phyloP scores from a whole-genome alignment of 2,329 filamentous ascomycete genomes.

The Neofusicoccum parvum region DNA sequence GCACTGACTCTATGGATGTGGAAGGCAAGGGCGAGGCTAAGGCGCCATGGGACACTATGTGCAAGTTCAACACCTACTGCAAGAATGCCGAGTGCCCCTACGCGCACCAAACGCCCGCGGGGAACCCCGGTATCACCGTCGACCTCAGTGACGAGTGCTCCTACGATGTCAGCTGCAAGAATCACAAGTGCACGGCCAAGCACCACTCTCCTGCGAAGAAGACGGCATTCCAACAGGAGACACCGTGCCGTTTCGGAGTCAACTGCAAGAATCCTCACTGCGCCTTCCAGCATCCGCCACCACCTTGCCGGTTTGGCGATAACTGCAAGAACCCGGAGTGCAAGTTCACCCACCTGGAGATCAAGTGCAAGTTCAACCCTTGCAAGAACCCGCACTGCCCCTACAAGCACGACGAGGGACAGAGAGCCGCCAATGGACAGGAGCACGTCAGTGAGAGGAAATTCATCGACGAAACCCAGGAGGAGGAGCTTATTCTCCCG shows the following conservation, averaged over 20 bases:
- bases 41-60: slow-evolving; percentile 66
- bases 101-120: slow-evolving; percentile 91
- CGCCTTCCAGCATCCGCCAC: slow-evolving; percentile 88
- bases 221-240: slow-evolving; percentile 75
- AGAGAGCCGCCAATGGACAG: slow-evolving; percentile 65
- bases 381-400: slow-evolving; percentile 87
- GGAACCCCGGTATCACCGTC: slow-evolving; percentile 73
- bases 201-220: slow-evolving; percentile 90
- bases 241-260: slow-evolving; percentile 88
- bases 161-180: slow-evolving; percentile 92
- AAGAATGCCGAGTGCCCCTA: slow-evolving; percentile 88
- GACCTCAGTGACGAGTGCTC: slow-evolving; percentile 80
- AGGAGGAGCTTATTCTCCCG: slow-evolving; percentile 74
- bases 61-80: slow-evolving; percentile 88
- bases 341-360: slow-evolving; percentile 86
- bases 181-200: slow-evolving; percentile 86
- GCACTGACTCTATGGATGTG: slow-evolving; percentile 55
- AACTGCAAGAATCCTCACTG: slow-evolving; percentile 83
- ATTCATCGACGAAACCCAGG: slow-evolving; percentile 72
- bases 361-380: slow-evolving; percentile 85
- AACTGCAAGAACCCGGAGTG: slow-evolving; percentile 81
- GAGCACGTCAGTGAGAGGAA: slow-evolving; percentile 84
- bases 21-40: slow-evolving; percentile 59
- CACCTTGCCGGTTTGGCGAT: slow-evolving; percentile 85
- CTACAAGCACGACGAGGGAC: slow-evolving; percentile 89